Evolutionary conservation across 768 basidiomycete genomes (phyloP).

Genomic region (Serendipita vermifera): DNA sequence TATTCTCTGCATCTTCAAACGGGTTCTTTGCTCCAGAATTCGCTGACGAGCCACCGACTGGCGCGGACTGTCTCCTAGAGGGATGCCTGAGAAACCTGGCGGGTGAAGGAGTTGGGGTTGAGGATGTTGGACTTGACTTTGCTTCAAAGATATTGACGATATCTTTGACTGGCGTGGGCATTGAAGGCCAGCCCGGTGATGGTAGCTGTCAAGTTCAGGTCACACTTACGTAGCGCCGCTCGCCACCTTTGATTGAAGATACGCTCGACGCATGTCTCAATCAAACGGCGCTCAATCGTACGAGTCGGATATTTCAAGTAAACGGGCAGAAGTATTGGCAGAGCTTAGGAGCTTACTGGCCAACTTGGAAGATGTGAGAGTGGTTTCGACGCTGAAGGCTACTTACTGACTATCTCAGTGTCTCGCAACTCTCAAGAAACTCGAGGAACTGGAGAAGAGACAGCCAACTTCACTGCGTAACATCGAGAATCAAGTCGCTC

Average conservation of each 20-base stretch:
- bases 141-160: neutral
- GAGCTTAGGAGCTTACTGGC: neutral
- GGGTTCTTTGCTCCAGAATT: too few relatives aligned
- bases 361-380: neutral
- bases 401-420: too few relatives aligned
- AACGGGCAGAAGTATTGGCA: neutral
- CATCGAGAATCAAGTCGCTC: neutral
- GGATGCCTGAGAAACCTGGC: constrained; percentile 9
- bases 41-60: too few relatives aligned
- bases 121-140: neutral
- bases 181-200: neutral
- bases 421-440: neutral
- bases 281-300: too few relatives aligned
- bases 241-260: too few relatives aligned
- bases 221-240: too few relatives aligned
- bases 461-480: neutral
- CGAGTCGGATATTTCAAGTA: too few relatives aligned
- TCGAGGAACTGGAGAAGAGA: neutral
- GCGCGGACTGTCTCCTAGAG: too few relatives aligned
- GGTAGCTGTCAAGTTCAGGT: too few relatives aligned
- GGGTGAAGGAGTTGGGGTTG: neutral
- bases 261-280: too few relatives aligned
- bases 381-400: too few relatives aligned
- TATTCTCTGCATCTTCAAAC: too few relatives aligned
- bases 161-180: constrained; percentile 6